phyloP scores from a whole-genome alignment of 495 filamentous ascomycete species.

The Neurospora sp. region DNA sequence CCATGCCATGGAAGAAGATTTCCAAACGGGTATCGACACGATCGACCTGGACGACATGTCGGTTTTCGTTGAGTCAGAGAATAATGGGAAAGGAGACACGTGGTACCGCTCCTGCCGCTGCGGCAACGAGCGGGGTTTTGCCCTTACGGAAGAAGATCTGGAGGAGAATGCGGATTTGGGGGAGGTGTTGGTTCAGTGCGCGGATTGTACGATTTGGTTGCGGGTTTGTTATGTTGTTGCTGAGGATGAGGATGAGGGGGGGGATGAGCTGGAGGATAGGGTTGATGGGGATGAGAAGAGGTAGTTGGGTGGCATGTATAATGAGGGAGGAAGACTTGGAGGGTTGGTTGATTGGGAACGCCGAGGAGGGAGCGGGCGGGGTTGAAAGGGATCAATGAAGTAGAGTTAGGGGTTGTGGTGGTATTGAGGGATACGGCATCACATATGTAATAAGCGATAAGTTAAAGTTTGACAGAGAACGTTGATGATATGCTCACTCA shows the following conservation, averaged over 20 bases:
- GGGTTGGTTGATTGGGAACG: background rate
- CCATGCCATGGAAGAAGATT: slow-evolving; percentile 13
- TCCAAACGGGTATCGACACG: slow-evolving; percentile 62
- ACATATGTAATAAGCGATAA: background rate
- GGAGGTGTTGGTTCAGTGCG: slow-evolving; percentile 67
- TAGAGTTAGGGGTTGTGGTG: background rate
- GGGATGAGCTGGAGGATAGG: background rate
- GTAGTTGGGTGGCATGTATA: background rate
- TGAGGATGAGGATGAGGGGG: slow-evolving; percentile 23
- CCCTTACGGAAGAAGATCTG: slow-evolving; percentile 59
- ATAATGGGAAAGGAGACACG: slow-evolving; percentile 7
- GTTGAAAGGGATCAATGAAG: background rate
- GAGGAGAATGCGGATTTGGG: slow-evolving; percentile 53
- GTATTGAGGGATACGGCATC: background rate
- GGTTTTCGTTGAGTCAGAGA: slow-evolving; percentile 34
- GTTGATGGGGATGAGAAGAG: background rate
- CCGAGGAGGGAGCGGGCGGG: background rate
- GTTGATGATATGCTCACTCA: background rate
- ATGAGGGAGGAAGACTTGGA: background rate
- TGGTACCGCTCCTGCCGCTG: slow-evolving; percentile 74
- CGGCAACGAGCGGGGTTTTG: slow-evolving; percentile 64
- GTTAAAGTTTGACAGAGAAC: background rate
- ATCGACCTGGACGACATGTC: slow-evolving; percentile 74
- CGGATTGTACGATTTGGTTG: slow-evolving; percentile 74
- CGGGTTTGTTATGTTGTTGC: slow-evolving; percentile 61